Evolutionary conservation across 2,329 filamentous ascomycete species (phyloP).

Genomic region (Nemania sp.): DNA sequence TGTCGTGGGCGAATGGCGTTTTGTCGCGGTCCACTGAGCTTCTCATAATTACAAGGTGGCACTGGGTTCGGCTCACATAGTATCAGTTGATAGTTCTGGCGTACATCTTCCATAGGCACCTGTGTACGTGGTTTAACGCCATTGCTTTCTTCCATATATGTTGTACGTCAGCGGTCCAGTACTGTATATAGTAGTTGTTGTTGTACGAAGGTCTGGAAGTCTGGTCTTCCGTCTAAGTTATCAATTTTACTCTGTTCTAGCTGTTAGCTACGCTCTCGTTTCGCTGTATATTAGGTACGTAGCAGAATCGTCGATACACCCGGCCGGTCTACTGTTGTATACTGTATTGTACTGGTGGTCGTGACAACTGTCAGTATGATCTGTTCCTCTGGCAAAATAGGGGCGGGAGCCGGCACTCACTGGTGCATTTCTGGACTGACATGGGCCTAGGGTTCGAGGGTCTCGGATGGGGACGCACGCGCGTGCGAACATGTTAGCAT

Average conservation of each 20-base stretch:
- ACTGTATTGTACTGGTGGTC: too few species aligned
- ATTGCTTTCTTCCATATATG: neutral
- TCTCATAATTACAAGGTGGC: neutral
- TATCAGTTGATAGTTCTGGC: neutral
- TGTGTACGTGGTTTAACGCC: neutral
- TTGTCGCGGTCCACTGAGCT: too few species aligned
- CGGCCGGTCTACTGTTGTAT: too few species aligned
- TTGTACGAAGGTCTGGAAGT: too few species aligned
- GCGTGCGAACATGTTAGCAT: too few species aligned
- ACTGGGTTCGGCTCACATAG: neutral
- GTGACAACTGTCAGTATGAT: conserved; percentile 38
- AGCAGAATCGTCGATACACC: too few species aligned
- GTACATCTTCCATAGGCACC: neutral
- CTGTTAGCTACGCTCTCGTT: too few species aligned
- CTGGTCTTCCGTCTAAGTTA: too few species aligned
- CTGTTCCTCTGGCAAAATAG: conserved; percentile 40
- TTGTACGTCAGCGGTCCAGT: too few species aligned
- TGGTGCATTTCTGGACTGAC: conserved; percentile 38
- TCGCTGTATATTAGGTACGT: too few species aligned
- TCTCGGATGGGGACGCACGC: conserved; percentile 35
- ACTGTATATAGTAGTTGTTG: too few species aligned
- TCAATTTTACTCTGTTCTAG: too few species aligned
- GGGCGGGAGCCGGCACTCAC: conserved; percentile 38
- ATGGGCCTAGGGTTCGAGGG: conserved; percentile 34
- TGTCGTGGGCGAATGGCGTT: neutral